A percentile compares a stretch with the other conserved stretches of the same genome.
These are phyloP conservation scores for Nephelium lappaceum DNA, from an alignment of 345 rosid genomes.

Conservation along the genomic window DNA sequence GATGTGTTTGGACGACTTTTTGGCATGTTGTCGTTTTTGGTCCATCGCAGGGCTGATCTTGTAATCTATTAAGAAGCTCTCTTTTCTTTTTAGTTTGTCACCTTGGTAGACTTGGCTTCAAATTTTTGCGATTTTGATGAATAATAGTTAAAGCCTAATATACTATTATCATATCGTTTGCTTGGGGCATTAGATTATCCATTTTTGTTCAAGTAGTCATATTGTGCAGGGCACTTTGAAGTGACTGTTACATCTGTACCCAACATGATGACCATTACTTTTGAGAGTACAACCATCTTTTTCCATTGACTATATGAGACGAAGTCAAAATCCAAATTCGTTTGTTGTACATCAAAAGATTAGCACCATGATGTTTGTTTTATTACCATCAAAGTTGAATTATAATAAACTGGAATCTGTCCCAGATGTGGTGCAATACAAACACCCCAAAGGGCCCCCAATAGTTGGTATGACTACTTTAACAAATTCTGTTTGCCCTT, in stretches of 20 bases:
- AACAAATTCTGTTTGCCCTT: not conserved
- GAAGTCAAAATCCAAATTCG: too few relatives aligned
- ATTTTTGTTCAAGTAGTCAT: not conserved
- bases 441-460: not conserved
- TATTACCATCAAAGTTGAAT: not conserved
- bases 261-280: not conserved
- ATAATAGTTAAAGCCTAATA: not conserved
- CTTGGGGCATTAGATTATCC: not conserved
- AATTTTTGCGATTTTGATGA: not conserved
- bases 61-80: not conserved
- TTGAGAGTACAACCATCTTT: not conserved
- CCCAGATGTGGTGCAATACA: not conserved
- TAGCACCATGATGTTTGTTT: not conserved
- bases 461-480: not conserved
- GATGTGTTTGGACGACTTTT: not conserved
- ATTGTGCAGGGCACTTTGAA: not conserved
- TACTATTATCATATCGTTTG: not conserved
- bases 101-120: constrained; percentile 1
- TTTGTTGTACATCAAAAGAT: not conserved
- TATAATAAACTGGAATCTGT: not conserved
- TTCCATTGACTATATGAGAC: too few relatives aligned
- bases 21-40: not conserved
- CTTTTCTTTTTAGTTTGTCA: not conserved
- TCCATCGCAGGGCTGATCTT: not conserved
- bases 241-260: not conserved